Base-by-base conservation (phyloP, 352 stramenopile genomes). In the Pythium sp. region DNA sequence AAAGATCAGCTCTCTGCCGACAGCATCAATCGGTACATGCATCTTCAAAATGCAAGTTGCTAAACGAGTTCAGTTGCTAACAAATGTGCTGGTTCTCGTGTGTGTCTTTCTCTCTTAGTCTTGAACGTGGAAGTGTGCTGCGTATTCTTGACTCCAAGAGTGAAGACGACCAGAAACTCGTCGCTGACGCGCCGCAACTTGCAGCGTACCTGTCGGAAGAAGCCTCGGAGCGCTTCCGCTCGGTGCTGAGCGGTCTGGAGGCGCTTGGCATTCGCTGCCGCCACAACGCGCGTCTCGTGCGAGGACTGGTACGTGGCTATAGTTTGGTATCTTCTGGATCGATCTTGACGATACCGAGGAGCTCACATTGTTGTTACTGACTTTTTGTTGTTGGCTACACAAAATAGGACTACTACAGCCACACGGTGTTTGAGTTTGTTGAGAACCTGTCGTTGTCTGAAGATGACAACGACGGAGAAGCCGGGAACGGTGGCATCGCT, bases 391-490 rank as follows among this genome's bases (percentile, higher is more conserved):
- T 32, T 32, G 30, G 30, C 30, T 32, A 51, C 6, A 51, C 18
- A 51, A 26, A 18, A 30, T 56, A 96, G 89, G 89, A 96, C 66
- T 96, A 96, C 73, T 96, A 96, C 72, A 95, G 87, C 67, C 80
- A 95, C 71, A 96, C 89, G 1, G 87, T 96, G 3, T 96, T 96
- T 59, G 89, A 96, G 69, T 95, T 96, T 74, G 75, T 96, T 15
- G 89, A 96, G 70, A 76, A 70, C 26, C 51, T 68, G 49, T 62
- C 34, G 49, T 60, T 57, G 14, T 34, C 36, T 28, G 46, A 32
- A 0, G 54, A 72, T 11, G 53, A 64, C 3, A 22, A 8, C 30
- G 38, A 43, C 1, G 22, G 53, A 0, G 61, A 72, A 20, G 62
- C 60, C 36, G 61, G 64, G 30, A 74, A 59, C 3, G 73, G 76